Evolutionary conservation across 2,329 filamentous ascomycete genomes (phyloP), one percentile per base, ranked within the genome.

Genomic region (Cladosporium phlei): DNA sequence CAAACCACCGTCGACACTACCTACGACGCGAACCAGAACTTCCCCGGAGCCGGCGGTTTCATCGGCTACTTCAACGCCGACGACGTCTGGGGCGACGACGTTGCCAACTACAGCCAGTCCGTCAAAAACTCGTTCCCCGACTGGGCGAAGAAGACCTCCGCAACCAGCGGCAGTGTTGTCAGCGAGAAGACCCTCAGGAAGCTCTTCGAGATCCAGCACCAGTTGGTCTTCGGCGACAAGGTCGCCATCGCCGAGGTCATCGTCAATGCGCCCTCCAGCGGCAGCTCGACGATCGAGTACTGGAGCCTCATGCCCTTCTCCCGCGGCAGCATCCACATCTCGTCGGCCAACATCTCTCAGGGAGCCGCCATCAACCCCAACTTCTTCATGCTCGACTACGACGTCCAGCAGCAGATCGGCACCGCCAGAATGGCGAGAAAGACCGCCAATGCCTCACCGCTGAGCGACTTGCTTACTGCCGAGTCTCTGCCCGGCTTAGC

Each of bases 241-340:
- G 76, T 76, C 60, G 64, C 79, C 44, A 82, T 76, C 0, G 72
- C 83, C 2, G 75, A 83, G 39, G 72, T 75, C 6, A 71, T 74
- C 47, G 64, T 77, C 9, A 59, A 76, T 4, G 69, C 72, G 0
- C 72, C 74, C 0, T 16, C n/a, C 21, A 27, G 35, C 14, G 35
- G 35, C 4, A 38, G 14, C 4, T 7, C 35, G 8, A 24, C 27
- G n/a, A 22, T 38, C 22, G 35, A 38, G 22, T 38, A 38, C 35
- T 38, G 35, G 35, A 22, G 35, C n/a, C 35, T 38, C 7, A 17
- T 38, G 21, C 62, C 52, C 12, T 53, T 64, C 34, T 60, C 58
- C 35, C 54, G 59, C 11, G 59, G 59, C 16, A 52, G 25, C 29
- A 46, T 55, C 10, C 59, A 62, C 46, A 51, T 60, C 43, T n/a